These are phyloP conservation scores for Actinomortierella wolfii DNA, from an alignment of 371 early-diverging fungal species.

Conservation along the genomic window DNA sequence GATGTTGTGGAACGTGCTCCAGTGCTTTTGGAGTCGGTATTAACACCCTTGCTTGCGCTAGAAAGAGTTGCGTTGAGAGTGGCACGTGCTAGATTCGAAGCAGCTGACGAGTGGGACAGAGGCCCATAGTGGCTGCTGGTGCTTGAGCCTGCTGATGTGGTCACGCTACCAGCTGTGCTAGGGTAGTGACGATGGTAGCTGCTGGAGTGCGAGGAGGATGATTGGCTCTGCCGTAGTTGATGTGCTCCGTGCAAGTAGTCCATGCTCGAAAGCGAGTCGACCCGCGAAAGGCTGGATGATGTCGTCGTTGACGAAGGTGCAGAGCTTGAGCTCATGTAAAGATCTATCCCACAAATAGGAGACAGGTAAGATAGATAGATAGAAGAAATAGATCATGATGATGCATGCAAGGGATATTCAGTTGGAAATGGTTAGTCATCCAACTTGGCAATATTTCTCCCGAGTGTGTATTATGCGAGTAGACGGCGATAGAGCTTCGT, in stretches of 20 bases:
- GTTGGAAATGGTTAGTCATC: not conserved
- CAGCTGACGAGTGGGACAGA: not conserved
- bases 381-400: not conserved
- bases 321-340: constrained; percentile 36
- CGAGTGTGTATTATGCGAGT: not conserved
- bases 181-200: constrained; percentile 18
- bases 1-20: not conserved
- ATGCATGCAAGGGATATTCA: not conserved
- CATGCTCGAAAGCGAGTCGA: constrained; percentile 37
- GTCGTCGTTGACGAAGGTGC: constrained; percentile 33
- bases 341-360: constrained; percentile 11
- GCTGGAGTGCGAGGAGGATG: constrained; percentile 2
- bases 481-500: constrained; percentile 2
- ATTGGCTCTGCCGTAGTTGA: too few relatives aligned
- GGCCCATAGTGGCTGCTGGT: constrained; percentile 24
- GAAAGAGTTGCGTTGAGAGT: constrained; percentile 27
- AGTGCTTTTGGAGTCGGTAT: constrained; percentile 8
- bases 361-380: not conserved
- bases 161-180: constrained; percentile 12
- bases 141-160: constrained; percentile 23
- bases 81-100: constrained; percentile 24
- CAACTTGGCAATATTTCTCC: too few relatives aligned
- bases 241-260: constrained; percentile 28
- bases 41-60: constrained; percentile 12
- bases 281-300: constrained; percentile 34